A percentile compares a stretch with the other conserved stretches of the same genome.
Evolutionary conservation across 495 filamentous ascomycete species (phyloP).

Genomic region (Lasiosphaeria ovina): DNA sequence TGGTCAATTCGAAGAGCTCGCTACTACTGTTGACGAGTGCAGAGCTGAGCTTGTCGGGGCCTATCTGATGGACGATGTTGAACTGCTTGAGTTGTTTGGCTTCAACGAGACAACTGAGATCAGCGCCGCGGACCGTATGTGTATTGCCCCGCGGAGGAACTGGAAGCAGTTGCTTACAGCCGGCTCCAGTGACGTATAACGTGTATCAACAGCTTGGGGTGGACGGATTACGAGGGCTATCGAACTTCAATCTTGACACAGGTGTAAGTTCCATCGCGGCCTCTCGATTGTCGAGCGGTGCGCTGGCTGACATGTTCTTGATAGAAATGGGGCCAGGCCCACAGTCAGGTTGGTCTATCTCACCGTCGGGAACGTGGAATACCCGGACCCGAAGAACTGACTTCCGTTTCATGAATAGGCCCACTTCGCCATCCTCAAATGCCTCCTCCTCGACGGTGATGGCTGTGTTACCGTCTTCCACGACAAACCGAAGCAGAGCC

Average conservation of each 20-base stretch:
- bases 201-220: conserved; percentile 44
- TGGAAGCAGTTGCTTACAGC: no score
- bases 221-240: conserved; percentile 44
- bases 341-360: no score
- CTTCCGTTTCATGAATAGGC: no score
- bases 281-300: no score
- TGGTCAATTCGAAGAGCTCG: conserved; percentile 42
- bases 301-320: no score
- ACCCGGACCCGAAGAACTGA: no score
- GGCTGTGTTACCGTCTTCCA: conserved; percentile 32
- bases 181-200: no score
- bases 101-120: conserved; percentile 35
- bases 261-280: no score
- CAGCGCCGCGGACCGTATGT: conserved; percentile 35
- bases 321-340: conserved; percentile 48
- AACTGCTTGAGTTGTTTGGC: conserved; percentile 43
- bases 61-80: conserved; percentile 43
- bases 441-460: conserved; percentile 34
- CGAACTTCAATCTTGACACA: conserved; percentile 47
- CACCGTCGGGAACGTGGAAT: no score
- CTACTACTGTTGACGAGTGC: conserved; percentile 50
- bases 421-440: conserved; percentile 43
- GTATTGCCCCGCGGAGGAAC: no score
- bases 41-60: conserved; percentile 43
- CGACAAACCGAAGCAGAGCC: conserved; percentile 15